Evolutionary conservation across 164 flowering plant species (phyloP).

Genomic region (Tinospora cordifolia): DNA sequence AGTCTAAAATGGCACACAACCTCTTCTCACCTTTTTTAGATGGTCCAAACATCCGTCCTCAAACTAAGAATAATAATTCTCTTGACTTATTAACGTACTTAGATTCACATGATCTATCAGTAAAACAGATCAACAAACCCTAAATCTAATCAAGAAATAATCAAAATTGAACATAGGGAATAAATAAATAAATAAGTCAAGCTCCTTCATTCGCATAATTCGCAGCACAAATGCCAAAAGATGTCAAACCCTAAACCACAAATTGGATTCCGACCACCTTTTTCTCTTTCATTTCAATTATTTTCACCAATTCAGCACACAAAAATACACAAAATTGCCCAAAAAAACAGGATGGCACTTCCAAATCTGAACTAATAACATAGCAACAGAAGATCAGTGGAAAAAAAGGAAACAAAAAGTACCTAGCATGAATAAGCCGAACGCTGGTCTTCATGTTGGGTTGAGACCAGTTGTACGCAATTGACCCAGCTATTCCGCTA

Average conservation of each 20-base stretch:
- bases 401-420: background rate
- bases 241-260: background rate
- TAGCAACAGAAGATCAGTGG: background rate
- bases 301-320: background rate
- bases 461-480: slow-evolving; percentile 86
- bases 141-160: too few species aligned
- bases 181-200: too few species aligned
- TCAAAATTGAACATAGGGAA: too few species aligned
- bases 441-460: slow-evolving; percentile 90
- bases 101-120: background rate
- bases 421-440: slow-evolving; percentile 90
- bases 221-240: background rate
- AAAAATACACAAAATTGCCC: background rate
- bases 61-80: background rate
- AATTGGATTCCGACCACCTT: too few species aligned
- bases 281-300: too few species aligned
- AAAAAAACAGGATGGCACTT: background rate
- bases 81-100: background rate
- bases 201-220: background rate
- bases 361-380: background rate
- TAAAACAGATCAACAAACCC: too few species aligned
- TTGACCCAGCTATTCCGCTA: slow-evolving; percentile 70
- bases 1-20: background rate
- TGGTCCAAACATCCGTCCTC: too few species aligned
- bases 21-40: background rate